phyloP scores from a whole-genome alignment of 176 grass and related monocot genomes.

The Alopecurus myosuroides region DNA sequence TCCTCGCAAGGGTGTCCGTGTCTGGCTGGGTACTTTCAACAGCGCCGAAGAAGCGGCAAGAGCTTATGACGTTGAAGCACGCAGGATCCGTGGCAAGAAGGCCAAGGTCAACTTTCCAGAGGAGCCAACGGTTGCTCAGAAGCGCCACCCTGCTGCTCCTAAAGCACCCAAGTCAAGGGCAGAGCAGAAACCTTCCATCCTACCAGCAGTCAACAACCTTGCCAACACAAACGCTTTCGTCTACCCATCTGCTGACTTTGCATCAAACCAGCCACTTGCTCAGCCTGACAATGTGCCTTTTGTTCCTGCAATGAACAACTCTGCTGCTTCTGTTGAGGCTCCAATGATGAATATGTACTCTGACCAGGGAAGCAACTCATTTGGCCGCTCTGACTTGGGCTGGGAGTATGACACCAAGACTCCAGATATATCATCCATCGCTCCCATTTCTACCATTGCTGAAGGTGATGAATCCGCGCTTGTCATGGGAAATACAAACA shows the following conservation, averaged over 20 bases:
- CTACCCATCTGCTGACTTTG: constrained; percentile 29
- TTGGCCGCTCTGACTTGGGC: constrained; percentile 35
- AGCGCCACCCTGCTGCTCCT: constrained; percentile 5
- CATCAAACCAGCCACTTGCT: constrained; percentile 33
- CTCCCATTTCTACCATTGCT: constrained; percentile 29
- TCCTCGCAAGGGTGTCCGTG: constrained; percentile 86
- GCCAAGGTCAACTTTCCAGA: constrained; percentile 96
- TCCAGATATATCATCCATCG: constrained; percentile 40
- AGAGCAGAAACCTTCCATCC: constrained; percentile 28
- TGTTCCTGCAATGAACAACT: constrained; percentile 39
- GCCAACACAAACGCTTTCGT: constrained; percentile 26
- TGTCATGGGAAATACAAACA: neutral
- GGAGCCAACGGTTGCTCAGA: constrained; percentile 37
- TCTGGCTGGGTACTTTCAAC: constrained; percentile 97
- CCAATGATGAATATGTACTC: constrained; percentile 43
- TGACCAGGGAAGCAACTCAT: constrained; percentile 79
- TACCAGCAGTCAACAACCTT: constrained; percentile 22
- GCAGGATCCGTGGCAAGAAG: constrained; percentile 88
- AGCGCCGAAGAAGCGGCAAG: constrained; percentile 94
- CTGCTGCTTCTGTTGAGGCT: constrained; percentile 27
- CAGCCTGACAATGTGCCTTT: constrained; percentile 15
- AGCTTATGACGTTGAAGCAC: constrained; percentile 93
- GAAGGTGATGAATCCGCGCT: constrained; percentile 30
- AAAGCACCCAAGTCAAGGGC: constrained; percentile 33
- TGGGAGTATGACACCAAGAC: constrained; percentile 60